A percentile compares a stretch with the other conserved stretches of the same genome.
Evolutionary conservation across 495 filamentous ascomycete genomes (phyloP).

Genomic region (Aspergillus cavernicola): DNA sequence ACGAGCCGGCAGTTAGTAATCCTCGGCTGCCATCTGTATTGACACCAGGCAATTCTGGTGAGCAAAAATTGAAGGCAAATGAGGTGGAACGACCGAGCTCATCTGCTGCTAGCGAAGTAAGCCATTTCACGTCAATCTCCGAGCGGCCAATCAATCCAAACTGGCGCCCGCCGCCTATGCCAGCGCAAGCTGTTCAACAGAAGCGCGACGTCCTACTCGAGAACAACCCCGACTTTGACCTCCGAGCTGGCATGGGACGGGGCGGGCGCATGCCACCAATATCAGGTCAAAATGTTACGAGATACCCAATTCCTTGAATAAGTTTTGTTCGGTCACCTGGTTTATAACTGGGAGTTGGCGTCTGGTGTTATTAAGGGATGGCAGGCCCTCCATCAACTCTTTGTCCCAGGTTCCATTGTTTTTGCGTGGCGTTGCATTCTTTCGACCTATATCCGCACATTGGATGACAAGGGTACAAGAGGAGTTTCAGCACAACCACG

Average conservation of each 20-base stretch:
- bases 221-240: conserved; percentile 72
- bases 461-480: background rate
- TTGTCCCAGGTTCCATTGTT: background rate
- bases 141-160: conserved; percentile 83
- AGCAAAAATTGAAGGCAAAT: conserved; percentile 48
- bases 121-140: conserved; percentile 79
- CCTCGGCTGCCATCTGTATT: conserved; percentile 29
- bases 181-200: conserved; percentile 43
- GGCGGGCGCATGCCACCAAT: conserved; percentile 29
- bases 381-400: background rate
- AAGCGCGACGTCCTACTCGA: conserved; percentile 58
- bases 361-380: background rate
- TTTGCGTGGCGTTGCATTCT: background rate
- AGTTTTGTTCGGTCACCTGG: background rate
- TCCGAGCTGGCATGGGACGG: conserved; percentile 32
- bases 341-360: background rate
- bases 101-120: conserved; percentile 71
- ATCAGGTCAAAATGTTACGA: conserved; percentile 17
- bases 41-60: conserved; percentile 38
- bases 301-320: conserved; percentile 27
- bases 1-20: conserved; percentile 23
- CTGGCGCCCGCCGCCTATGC: conserved; percentile 57
- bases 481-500: background rate
- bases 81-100: conserved; percentile 63
- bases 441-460: background rate